These are phyloP conservation scores for Cryptosporidium meleagridis DNA, from an alignment of 169 alveolate genomes.

Conservation along the genomic window DNA sequence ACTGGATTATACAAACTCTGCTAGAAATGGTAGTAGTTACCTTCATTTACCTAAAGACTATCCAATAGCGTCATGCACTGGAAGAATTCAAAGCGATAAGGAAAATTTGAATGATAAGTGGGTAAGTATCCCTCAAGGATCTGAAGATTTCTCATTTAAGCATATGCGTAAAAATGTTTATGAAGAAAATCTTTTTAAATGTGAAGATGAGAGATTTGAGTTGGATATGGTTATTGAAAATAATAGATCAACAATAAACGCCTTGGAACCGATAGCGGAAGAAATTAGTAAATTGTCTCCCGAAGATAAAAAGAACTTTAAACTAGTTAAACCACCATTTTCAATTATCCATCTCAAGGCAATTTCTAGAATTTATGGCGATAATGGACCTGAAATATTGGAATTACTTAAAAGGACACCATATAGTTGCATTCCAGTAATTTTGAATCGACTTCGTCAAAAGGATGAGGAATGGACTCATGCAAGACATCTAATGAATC, in stretches of 20 bases:
- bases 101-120: slow-evolving; percentile 81
- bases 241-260: slow-evolving; percentile 77
- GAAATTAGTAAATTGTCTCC: slow-evolving; percentile 67
- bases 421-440: slow-evolving; percentile 80
- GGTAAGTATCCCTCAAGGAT: slow-evolving; percentile 87
- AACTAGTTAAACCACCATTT: slow-evolving; percentile 62
- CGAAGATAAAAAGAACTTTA: slow-evolving; percentile 77
- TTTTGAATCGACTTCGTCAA: slow-evolving; percentile 78
- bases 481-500: slow-evolving; percentile 78
- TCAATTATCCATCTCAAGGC: slow-evolving; percentile 79
- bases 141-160: slow-evolving; percentile 85
- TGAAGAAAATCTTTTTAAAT: slow-evolving; percentile 86
- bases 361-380: slow-evolving; percentile 82
- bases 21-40: slow-evolving; percentile 66
- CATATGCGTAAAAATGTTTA: slow-evolving; percentile 84
- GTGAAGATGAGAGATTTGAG: slow-evolving; percentile 89
- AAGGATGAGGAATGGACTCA: slow-evolving; percentile 79
- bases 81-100: slow-evolving; percentile 46
- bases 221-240: slow-evolving; percentile 82
- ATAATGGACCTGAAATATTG: slow-evolving; percentile 81
- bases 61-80: slow-evolving; percentile 70
- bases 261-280: slow-evolving; percentile 78
- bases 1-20: slow-evolving; percentile 51
- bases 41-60: slow-evolving; percentile 68
- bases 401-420: slow-evolving; percentile 80